phyloP scores from a whole-genome alignment of 768 basidiomycete genomes.

The Clitopilus passeckerianus region DNA sequence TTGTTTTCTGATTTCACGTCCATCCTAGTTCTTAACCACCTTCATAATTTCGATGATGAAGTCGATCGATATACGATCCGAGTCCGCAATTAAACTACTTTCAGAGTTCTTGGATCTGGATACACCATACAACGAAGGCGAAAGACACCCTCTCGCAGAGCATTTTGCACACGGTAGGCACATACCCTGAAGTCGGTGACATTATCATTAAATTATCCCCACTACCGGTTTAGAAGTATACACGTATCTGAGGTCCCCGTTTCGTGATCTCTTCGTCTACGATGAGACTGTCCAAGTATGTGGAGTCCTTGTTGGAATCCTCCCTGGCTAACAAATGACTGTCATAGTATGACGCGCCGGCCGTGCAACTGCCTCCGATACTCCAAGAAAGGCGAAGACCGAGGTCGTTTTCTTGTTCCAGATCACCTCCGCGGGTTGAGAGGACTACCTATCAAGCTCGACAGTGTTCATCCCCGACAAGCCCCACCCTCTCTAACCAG shows the following conservation, averaged over 20 bases:
- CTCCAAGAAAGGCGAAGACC: slow-evolving; percentile 23
- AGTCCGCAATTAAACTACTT: slow-evolving; percentile 78
- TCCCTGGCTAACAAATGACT: slow-evolving; percentile 7
- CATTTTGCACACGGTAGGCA: slow-evolving; percentile 90
- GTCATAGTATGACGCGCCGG: slow-evolving; percentile 54
- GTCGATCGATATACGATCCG: slow-evolving; percentile 87
- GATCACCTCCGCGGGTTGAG: slow-evolving; percentile 17
- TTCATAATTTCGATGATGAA: slow-evolving; percentile 90
- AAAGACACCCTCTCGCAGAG: slow-evolving; percentile 69
- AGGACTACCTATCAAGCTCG: no score
- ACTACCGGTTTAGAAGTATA: slow-evolving; percentile 58
- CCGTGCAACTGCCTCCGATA: slow-evolving; percentile 14
- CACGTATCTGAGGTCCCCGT: slow-evolving; percentile 84
- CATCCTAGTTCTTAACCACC: slow-evolving; percentile 74
- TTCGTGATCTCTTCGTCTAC: slow-evolving; percentile 76
- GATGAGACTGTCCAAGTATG: slow-evolving; percentile 77
- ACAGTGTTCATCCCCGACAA: no score
- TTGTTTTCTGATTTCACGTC: slow-evolving; percentile 8
- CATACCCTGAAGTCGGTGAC: not conserved
- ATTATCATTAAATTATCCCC: not conserved
- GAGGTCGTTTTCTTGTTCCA: slow-evolving; percentile 20
- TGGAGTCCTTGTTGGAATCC: not conserved
- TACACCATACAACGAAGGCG: slow-evolving; percentile 47
- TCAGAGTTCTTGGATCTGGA: slow-evolving; percentile 88
- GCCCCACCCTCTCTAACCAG: no score